These are phyloP conservation scores for Conticribra guillardii DNA, from an alignment of 108 stramenopile species.

Conservation along the genomic window DNA sequence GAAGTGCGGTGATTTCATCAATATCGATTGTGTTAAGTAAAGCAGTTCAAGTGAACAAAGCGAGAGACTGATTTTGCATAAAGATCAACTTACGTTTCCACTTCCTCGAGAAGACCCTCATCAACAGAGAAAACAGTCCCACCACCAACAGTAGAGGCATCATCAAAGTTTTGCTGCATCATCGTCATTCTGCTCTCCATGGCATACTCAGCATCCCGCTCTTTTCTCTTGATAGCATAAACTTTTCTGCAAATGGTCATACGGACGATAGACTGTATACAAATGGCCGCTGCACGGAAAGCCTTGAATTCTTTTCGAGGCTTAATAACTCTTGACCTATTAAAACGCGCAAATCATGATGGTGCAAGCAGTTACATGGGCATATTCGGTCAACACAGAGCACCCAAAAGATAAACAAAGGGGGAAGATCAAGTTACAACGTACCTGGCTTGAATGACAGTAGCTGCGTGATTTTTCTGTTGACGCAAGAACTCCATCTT, in stretches of 20 bases:
- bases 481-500: constrained; percentile 42
- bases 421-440: not conserved
- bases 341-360: too few relatives aligned
- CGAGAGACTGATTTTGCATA: too few relatives aligned
- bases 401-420: not conserved
- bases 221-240: constrained; percentile 28
- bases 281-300: constrained; percentile 21
- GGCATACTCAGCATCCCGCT: constrained; percentile 26
- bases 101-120: constrained; percentile 53
- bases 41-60: too few relatives aligned
- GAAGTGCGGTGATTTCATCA: not conserved
- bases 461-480: constrained; percentile 53
- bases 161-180: constrained; percentile 54
- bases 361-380: too few relatives aligned
- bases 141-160: constrained; percentile 36
- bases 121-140: constrained; percentile 51
- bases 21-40: not conserved
- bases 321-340: constrained; percentile 47
- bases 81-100: constrained; percentile 51
- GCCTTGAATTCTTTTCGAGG: constrained; percentile 25
- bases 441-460: constrained; percentile 72
- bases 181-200: constrained; percentile 45
- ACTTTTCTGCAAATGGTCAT: constrained; percentile 32
- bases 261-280: constrained; percentile 28
- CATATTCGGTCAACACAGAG: not conserved